Evolutionary conservation across 2,329 filamentous ascomycete genomes (phyloP).

Genomic region (Penicillium capsulatum): DNA sequence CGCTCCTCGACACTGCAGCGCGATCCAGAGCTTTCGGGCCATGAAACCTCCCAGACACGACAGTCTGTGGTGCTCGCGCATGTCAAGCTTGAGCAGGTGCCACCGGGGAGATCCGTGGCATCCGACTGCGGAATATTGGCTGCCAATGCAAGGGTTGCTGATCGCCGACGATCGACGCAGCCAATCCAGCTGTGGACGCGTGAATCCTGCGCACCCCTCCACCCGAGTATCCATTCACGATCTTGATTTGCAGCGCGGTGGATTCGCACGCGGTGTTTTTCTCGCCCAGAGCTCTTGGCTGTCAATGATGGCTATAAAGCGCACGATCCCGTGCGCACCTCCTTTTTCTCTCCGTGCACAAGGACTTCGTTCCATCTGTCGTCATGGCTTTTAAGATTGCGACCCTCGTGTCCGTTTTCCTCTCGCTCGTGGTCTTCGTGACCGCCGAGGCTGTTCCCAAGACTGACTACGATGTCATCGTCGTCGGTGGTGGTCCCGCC

Average conservation of each 20-base stretch:
- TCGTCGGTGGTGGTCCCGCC: slow-evolving; percentile 56
- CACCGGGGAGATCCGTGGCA: neutral
- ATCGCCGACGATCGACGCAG: slow-evolving; percentile 6
- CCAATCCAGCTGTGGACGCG: slow-evolving; percentile 1
- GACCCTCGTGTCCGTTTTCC: slow-evolving; percentile 19
- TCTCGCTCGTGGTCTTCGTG: slow-evolving; percentile 21
- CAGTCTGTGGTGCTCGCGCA: neutral
- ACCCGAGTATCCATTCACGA: neutral
- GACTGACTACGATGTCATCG: slow-evolving; percentile 52
- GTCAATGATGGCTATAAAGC: neutral
- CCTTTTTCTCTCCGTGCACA: neutral
- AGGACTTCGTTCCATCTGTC: neutral
- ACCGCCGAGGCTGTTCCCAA: slow-evolving; percentile 24
- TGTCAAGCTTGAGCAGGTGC: neutral
- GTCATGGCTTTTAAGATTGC: slow-evolving; percentile 14
- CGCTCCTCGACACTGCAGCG: neutral
- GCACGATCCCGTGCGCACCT: no score
- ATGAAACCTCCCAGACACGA: neutral
- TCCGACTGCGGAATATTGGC: neutral
- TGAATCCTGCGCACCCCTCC: slow-evolving; percentile 1
- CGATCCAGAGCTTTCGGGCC: neutral
- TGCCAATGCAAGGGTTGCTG: slow-evolving; percentile 3
- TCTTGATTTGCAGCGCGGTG: slow-evolving; percentile 1
- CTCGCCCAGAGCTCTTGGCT: neutral
- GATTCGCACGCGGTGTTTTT: neutral